Evolutionary conservation across 495 filamentous ascomycete genomes (phyloP), one percentile per base, ranked within the genome.

Genomic region (Trichoderma parareesei): DNA sequence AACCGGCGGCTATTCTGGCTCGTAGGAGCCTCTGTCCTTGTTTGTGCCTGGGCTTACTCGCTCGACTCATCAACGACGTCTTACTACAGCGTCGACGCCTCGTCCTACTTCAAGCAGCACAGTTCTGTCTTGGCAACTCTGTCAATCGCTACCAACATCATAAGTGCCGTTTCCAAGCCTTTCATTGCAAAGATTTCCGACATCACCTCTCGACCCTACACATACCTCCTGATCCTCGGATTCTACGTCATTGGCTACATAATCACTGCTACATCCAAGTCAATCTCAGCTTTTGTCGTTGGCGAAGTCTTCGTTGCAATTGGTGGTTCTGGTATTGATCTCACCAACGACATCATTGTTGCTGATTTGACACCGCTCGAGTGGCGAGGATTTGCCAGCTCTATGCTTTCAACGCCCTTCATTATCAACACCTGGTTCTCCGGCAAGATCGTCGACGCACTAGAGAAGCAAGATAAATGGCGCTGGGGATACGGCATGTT

Each of bases 121-220:
- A 42, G 38, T 13, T 62, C 61, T 38, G 37, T 62, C 61, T 43
- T 62, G 37, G 38, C 61, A 43, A 62, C 61, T 13, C 61, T 62
- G 11, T 62, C 61, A 10, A 62, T 62, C 27, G 61, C 61, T 10
- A 62, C 44, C 14, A 48, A 16, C 44, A 64, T 64, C 62, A 49
- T 64, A 18, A 38, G 27, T 14, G 62, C 62, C 42, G 44, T 64
- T 13, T 46, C 16, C 2, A 64, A 64, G n/a, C 62, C 62, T 33
- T 64, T 64, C 35, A 64, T 64, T 18, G 62, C 41, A 41, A 64
- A 64, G n/a, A 46, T 64, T n/a, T 46, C 62, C 43, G 62, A 64
- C 20, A 64, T 64, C 18, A 64, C 62, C 14, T 64, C 62, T 10
- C 62, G 62, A 5, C 62, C 61, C 1, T 40, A 40, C 43, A 64